These are phyloP conservation scores for Cyberlindnera mycetangii DNA, from an alignment of 805 yeast species.

Conservation along the genomic window DNA sequence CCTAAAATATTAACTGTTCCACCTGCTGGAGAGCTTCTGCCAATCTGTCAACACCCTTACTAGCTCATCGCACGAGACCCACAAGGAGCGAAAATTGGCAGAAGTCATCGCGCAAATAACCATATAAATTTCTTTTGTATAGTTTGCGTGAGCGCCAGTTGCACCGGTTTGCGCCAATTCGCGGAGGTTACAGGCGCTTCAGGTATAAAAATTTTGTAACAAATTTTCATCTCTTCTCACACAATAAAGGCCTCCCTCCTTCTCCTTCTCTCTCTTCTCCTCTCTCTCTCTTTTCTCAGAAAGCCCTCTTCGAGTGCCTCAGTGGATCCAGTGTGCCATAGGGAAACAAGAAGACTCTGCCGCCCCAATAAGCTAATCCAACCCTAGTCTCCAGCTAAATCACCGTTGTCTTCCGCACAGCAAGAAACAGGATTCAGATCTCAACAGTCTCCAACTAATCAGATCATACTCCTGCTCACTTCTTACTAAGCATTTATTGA, in stretches of 20 bases:
- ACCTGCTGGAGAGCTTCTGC: too few species aligned
- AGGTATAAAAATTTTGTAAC: conserved; percentile 11
- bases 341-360: conserved; percentile 16
- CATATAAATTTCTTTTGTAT: conserved; percentile 3
- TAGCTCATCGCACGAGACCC: too few species aligned
- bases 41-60: too few species aligned
- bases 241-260: conserved; percentile 7
- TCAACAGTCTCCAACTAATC: conserved; percentile 11
- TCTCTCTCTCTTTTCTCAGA: conserved; percentile 34
- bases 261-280: conserved; percentile 24
- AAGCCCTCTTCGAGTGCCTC: conserved; percentile 26
- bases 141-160: background rate
- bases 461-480: background rate
- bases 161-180: background rate
- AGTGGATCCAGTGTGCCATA: conserved; percentile 15
- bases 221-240: conserved; percentile 10
- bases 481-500: background rate
- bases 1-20: too few species aligned
- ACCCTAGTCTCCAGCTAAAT: conserved; percentile 13
- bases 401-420: conserved; percentile 3
- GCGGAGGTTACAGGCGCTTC: background rate
- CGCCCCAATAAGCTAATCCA: conserved; percentile 16
- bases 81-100: too few species aligned
- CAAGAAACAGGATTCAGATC: background rate
- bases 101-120: conserved; percentile 4